Percentiles rank a stretch among this genome's conserved stretches.
Evolutionary conservation across 495 filamentous ascomycete genomes (phyloP).

Genomic region (Cladorrhinum samala): DNA sequence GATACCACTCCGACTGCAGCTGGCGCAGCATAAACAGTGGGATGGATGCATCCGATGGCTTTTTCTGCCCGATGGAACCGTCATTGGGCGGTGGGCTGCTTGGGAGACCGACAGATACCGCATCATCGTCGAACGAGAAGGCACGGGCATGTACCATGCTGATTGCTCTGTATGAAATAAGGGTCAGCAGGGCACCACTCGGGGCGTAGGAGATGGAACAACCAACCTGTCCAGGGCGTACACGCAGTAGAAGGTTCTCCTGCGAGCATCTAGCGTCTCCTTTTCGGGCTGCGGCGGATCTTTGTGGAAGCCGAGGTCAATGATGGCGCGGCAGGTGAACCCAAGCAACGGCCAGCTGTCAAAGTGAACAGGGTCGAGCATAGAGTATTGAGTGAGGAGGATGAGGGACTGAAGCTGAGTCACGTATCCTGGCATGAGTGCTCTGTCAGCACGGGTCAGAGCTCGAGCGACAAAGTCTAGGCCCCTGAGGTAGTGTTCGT

Average conservation of each 20-base stretch:
- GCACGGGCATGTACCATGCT: constrained; percentile 72
- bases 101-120: constrained; percentile 62
- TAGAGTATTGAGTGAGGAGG: constrained; percentile 78
- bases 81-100: constrained; percentile 30
- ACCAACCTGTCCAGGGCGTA: constrained; percentile 78
- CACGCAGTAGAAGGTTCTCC: constrained; percentile 77
- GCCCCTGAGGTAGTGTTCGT: constrained; percentile 58
- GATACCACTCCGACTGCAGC: constrained; percentile 76
- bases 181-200: neutral
- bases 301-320: constrained; percentile 86
- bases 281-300: constrained; percentile 67
- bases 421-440: constrained; percentile 75
- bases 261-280: constrained; percentile 63
- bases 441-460: constrained; percentile 66
- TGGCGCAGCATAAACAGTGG: constrained; percentile 71
- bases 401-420: constrained; percentile 78
- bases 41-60: constrained; percentile 44
- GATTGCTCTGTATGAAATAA: constrained; percentile 55
- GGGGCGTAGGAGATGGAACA: neutral
- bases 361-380: constrained; percentile 81
- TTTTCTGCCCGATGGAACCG: constrained; percentile 37
- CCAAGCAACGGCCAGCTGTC: constrained; percentile 88
- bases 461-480: constrained; percentile 63
- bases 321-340: constrained; percentile 72
- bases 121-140: constrained; percentile 88